These are phyloP conservation scores for Colletotrichum sp. DNA, from an alignment of 2,329 filamentous ascomycete species.

Conservation along the genomic window DNA sequence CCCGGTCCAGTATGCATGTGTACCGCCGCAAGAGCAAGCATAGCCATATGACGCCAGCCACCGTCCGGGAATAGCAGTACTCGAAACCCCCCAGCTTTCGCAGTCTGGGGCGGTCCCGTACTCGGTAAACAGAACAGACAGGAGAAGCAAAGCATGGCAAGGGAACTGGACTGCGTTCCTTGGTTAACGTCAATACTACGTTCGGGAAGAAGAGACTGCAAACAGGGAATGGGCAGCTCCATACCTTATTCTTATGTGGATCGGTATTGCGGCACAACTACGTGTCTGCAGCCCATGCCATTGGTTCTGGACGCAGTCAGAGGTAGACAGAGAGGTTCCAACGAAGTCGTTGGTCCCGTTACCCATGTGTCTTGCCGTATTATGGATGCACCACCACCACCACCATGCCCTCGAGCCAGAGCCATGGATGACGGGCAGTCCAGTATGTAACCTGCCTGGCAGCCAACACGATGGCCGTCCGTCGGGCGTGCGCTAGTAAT, in stretches of 20 bases:
- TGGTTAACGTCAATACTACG: neutral
- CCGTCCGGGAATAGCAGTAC: neutral
- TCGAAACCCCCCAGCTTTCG: neutral
- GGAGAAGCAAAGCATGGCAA: neutral
- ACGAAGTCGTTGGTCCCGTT: neutral
- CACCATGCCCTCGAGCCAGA: neutral
- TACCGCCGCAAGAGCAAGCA: neutral
- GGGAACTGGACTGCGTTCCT: neutral
- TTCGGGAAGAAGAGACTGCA: neutral
- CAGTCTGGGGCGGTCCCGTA: neutral
- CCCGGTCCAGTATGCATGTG: neutral
- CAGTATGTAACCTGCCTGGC: neutral
- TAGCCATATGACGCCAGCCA: neutral
- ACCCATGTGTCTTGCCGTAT: neutral
- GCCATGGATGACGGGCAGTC: neutral
- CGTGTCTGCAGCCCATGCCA: neutral
- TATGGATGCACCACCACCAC: neutral
- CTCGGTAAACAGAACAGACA: neutral
- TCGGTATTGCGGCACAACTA: conserved; percentile 3
- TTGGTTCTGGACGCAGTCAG: neutral
- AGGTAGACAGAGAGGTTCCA: conserved; percentile 2
- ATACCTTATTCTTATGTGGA: conserved; percentile 6
- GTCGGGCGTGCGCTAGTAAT: neutral
- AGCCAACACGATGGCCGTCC: neutral
- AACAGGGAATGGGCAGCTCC: neutral